Percentiles rank a stretch among this genome's conserved stretches.
These are phyloP conservation scores for Populus simonii DNA, from an alignment of 345 rosid species.

Conservation along the genomic window DNA sequence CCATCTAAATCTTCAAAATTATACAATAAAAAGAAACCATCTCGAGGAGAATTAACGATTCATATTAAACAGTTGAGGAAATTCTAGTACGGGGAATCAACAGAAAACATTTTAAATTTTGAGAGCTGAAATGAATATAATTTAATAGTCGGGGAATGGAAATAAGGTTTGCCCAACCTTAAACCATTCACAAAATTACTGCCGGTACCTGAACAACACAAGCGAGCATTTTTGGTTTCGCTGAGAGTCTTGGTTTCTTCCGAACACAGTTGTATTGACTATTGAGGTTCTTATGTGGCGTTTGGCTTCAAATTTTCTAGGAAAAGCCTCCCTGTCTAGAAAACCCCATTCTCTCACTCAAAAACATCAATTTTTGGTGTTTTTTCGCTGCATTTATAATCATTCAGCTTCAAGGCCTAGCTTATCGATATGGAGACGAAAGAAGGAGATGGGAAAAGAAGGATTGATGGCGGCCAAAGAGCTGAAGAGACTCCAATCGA, in stretches of 20 bases:
- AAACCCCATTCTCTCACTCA: no score
- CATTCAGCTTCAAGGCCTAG: slow-evolving; percentile 70
- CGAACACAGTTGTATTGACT: background rate
- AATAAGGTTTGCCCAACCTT: background rate
- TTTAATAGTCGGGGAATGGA: background rate
- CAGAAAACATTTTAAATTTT: background rate
- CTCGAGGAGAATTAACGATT: no score
- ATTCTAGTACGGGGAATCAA: background rate
- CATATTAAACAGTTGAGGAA: no score
- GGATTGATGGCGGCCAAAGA: slow-evolving; percentile 78
- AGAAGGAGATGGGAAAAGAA: slow-evolving; percentile 88
- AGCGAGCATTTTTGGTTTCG: background rate
- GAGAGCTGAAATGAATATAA: background rate
- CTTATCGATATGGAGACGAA: slow-evolving; percentile 95
- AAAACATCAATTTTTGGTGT: background rate
- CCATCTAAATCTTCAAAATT: no score
- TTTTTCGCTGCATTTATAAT: slow-evolving; percentile 23
- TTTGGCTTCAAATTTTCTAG: background rate
- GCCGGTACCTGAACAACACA: background rate
- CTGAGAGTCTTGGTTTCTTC: no score
- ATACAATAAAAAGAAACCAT: no score
- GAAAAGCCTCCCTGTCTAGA: background rate
- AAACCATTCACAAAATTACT: background rate
- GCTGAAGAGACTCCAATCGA: slow-evolving; percentile 65
- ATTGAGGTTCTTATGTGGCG: slow-evolving; percentile 4